Percentiles rank a stretch among this genome's conserved stretches.
These are phyloP conservation scores for Aquilaria malaccensis DNA, from an alignment of 345 rosid genomes.

Conservation along the genomic window DNA sequence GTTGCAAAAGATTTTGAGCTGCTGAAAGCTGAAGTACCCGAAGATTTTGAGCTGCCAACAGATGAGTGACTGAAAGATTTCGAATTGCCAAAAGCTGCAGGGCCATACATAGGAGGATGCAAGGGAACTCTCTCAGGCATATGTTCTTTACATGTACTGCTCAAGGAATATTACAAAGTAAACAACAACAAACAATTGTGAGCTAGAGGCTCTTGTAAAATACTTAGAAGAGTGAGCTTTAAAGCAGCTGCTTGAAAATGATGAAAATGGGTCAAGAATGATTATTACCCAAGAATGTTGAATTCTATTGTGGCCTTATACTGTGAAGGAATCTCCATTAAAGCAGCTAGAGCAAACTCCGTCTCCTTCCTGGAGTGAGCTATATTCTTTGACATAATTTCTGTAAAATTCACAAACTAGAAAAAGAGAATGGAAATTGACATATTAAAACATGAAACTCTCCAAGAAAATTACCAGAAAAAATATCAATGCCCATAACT, in stretches of 20 bases:
- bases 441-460: background rate
- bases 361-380: constrained; percentile 42
- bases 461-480: no score
- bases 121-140: constrained; percentile 56
- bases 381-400: constrained; percentile 51
- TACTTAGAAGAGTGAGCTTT: no score
- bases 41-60: constrained; percentile 5
- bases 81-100: background rate
- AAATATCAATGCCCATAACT: background rate
- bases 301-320: constrained; percentile 61
- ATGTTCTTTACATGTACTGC: constrained; percentile 45
- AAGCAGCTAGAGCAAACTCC: constrained; percentile 50
- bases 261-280: background rate
- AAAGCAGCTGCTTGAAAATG: background rate
- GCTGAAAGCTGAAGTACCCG: constrained; percentile 1
- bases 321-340: constrained; percentile 70
- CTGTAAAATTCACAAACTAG: constrained; percentile 64
- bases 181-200: no score
- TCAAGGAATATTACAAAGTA: constrained; percentile 6
- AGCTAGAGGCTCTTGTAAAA: no score
- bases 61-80: constrained; percentile 7
- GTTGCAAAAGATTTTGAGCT: no score
- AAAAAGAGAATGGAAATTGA: background rate
- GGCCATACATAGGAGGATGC: constrained; percentile 57
- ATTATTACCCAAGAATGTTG: constrained; percentile 45